Evolutionary conservation across 2,329 filamentous ascomycete species (phyloP), one percentile per base, ranked within the genome.

Genomic region (Davidsoniella virescens): DNA sequence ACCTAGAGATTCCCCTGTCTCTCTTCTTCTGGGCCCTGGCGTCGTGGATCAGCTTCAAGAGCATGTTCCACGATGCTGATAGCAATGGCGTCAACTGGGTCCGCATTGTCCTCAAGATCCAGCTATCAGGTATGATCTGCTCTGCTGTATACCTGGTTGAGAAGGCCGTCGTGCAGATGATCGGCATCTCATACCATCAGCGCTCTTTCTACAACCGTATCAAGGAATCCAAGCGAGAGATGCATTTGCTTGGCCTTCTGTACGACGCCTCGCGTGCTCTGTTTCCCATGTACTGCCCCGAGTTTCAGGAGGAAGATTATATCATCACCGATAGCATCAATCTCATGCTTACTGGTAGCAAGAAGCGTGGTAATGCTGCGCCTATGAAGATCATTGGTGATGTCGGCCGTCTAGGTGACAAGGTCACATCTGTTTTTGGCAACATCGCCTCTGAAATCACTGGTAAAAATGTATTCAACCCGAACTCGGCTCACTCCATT

Each of bases 381-480:
- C 90, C 90, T 0, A 80, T 93, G 72, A 79, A 77, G 55, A 65
- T 95, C 14, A 80, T 96, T 46, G 75, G 80, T 51, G 80, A 82
- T 50, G 80, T 87, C 47, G 84, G 84, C 39, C 80, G 87, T 18
- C 71, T 94, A 50, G 90, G 90, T 59, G 90, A 93, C 70, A 94
- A 94, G 66, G 79, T 96, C 54, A 94, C 88, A 0, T 88, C 87
- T 1, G 84, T 82, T 0, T 93, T 96, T 63, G 92, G 92, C 20
- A 92, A 94, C 59, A 78, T 96, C 47, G 90, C 92, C 1, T 85
- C 86, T 2, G 92, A 96, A 60, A 88, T 98, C 54, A 94, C 92
- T 0, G 92, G 92, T 56, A 94, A 93, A 67, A 80, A 94, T 59
- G 83, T 95, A 18, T 94, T 96, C 68, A 94, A 95, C 64, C 82